phyloP scores from a whole-genome alignment of 495 filamentous ascomycete genomes.

The Aspergillus sclerotioniger region DNA sequence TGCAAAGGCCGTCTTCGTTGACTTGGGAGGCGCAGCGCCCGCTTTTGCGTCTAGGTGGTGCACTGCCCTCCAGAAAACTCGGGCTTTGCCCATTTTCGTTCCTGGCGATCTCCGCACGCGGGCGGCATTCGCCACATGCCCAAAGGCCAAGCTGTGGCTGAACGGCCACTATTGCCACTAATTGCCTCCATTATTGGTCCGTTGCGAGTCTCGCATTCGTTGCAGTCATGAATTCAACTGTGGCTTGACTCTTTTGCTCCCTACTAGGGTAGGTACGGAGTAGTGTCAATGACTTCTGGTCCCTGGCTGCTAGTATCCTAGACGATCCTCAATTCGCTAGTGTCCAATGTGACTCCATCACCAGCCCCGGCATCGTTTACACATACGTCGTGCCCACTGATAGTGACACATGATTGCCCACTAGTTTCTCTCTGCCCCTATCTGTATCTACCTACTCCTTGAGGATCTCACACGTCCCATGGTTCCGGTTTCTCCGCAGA shows the following conservation, averaged over 20 bases:
- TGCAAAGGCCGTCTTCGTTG: background rate
- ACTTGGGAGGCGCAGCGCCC: background rate
- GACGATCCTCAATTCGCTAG: background rate
- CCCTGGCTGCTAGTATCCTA: no score
- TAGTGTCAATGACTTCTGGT: no score
- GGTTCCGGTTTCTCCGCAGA: background rate
- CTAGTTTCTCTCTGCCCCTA: background rate
- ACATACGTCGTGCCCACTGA: background rate
- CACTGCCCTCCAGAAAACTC: background rate
- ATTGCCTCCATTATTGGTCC: background rate
- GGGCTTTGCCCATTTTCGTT: slow-evolving; percentile 1
- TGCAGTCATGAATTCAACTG: background rate
- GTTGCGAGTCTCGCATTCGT: no score
- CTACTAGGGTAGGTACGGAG: no score
- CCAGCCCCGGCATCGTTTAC: background rate
- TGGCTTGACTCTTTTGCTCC: background rate
- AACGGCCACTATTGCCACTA: slow-evolving; percentile 1
- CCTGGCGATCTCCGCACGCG: slow-evolving; percentile 9
- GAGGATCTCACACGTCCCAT: background rate
- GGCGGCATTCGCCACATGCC: slow-evolving; percentile 6
- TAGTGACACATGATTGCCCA: background rate
- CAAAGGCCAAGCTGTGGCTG: background rate
- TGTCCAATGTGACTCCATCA: background rate
- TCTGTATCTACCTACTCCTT: background rate
- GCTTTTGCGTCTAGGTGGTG: background rate